phyloP scores from a whole-genome alignment of 805 yeast species.

The Yueomyces sp. region DNA sequence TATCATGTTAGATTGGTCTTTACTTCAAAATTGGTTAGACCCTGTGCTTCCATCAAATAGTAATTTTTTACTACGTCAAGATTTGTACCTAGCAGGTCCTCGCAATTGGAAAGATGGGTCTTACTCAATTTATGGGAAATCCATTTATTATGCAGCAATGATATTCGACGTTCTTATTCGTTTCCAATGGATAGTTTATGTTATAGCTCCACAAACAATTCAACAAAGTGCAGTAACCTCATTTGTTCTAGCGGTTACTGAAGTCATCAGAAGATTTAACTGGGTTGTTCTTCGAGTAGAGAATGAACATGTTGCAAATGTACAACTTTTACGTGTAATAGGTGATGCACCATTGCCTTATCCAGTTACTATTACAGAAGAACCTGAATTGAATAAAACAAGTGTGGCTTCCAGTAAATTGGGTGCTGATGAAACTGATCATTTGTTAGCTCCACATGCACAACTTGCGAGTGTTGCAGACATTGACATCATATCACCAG shows the following conservation, averaged over 20 bases:
- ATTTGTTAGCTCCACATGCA: background rate
- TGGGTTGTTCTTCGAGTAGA: conserved; percentile 93
- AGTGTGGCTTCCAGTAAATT: background rate
- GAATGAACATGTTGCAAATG: conserved; percentile 90
- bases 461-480: too few relatives aligned
- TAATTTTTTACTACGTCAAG: conserved; percentile 52
- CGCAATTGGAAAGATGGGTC: conserved; percentile 23
- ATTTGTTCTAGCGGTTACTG: conserved; percentile 72
- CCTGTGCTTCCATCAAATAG: conserved; percentile 26
- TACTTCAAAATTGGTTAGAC: conserved; percentile 37
- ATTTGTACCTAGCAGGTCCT: conserved; percentile 45
- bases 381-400: background rate
- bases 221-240: conserved; percentile 84
- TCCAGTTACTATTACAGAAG: conserved; percentile 16
- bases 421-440: background rate
- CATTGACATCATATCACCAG: too few relatives aligned
- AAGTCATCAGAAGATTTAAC: conserved; percentile 65
- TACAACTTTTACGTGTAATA: conserved; percentile 71
- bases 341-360: conserved; percentile 83
- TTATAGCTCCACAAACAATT: conserved; percentile 56
- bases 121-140: conserved; percentile 18
- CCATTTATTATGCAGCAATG: conserved; percentile 64
- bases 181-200: conserved; percentile 88
- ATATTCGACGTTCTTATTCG: conserved; percentile 59
- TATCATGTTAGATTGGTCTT: conserved; percentile 89